Base-by-base conservation (phyloP, 2,329 filamentous ascomycete species). In the Fusarium xyrophilum region DNA sequence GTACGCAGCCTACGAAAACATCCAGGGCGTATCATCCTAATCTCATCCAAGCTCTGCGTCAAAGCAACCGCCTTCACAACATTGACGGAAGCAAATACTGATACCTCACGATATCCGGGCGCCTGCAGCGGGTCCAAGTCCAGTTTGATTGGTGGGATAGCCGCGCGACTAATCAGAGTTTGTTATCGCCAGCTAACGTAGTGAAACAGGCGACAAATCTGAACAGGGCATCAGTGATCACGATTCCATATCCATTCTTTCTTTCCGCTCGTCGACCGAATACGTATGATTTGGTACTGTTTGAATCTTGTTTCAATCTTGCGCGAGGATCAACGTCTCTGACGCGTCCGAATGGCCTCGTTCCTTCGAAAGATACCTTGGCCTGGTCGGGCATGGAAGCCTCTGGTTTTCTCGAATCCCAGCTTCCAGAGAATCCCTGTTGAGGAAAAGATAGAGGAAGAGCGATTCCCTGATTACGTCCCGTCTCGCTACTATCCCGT, bases 401-500 rank as follows among this genome's bases (percentile, higher is more conserved):
- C 66, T 36, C 65, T 74, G 0, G 17, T 3, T 1, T 73, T 74
- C 19, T 56, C 69, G 17, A 73, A 67, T 38, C 4, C 47, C 3
- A 67, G 43, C 36, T 72, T 68, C 50, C n/a, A 23, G 10, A 56
- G 33, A 21, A 43, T 68, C 3, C 11, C 63, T 2, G 1, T 38
- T 1, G 28, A 19, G 1, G 5, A 46, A 13, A 48, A 38, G 27
- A 56, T 73, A 8, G 73, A 75, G 21, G 73, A 75, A 33, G 72
- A 75, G 47, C 21, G 50, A 2, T 50, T 74, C 8, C 63, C 59
- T 2, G 58, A 62, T 35, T 75, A 75, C 12, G 6, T 67, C 3
- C 63, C 68, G 11, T 69, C 71, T 35, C 65, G 60, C 5, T 75
- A 73, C 51, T 75, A 73, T 40, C 69, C 73, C 0, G 65, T 62